Evolutionary conservation across 768 basidiomycete genomes (phyloP), one percentile per base, ranked within the genome.

Genomic region (Kwoniella mangroviensis): DNA sequence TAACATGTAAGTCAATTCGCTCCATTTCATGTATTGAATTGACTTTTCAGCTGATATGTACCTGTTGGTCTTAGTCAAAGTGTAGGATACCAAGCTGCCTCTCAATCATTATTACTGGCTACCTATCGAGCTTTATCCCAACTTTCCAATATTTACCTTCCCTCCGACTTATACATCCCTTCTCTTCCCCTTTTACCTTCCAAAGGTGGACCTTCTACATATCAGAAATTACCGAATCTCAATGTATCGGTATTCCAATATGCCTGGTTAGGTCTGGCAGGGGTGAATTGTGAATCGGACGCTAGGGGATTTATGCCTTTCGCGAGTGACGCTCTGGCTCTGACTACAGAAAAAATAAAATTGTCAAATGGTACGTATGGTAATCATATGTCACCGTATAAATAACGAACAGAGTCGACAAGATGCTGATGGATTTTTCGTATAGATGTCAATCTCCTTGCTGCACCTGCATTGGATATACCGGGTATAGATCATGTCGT

Each of bases 251-350:
- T 78, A 10, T 81, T 83, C 67, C 42, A 58, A 7, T 69, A 71
- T 21, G 78, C 75, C 13, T 83, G 82, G 82, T 74, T 83, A 15
- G 82, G 71, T 19, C 61, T 83, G 0, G 82, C 82, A 0, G 82
- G 82, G 0, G 68, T 81, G 40, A 54, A 58, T 5, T 61, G 58
- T 7, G 49, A 67, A 9, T 52, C 49, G 4, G 80, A 83, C 41
- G 52, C 62, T 2, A 70, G 57, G 19, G 75, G 65, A 0, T 77
- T 83, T 52, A 26, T 56, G 2, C 72, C 72, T 1, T 45, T 66
- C 22, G 82, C 73, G 3, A 11, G 43, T 6, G 54, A 58, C 12
- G 75, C 69, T 1, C 68, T 83, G 52, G 60, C 65, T 9, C 34
- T 79, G 40, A 19, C 15, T 0, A 40, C 42, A 10, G 71, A 66